Evolutionary conservation across 306 rosid genomes (phyloP), one percentile per base, ranked within the genome.

Genomic region (Astragalus glycyphyllos): DNA sequence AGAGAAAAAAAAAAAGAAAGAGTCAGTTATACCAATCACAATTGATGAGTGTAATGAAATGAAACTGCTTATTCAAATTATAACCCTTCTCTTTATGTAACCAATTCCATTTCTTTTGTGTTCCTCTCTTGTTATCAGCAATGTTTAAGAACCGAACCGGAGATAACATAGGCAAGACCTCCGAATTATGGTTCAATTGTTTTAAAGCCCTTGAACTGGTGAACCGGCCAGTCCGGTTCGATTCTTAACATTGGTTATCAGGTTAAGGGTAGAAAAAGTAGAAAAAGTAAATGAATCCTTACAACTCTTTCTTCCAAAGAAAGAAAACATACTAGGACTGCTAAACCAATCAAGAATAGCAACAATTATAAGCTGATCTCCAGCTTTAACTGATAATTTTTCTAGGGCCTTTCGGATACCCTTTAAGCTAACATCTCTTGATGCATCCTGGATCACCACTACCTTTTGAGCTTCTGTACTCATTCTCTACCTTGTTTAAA

Each of bases 361-460:
- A 67, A 91, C 58, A 77, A 86, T 50, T 64, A 70, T 82, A 53
- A 91, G 86, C 58, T 85, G 86, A 86, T 91, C 97, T 74, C 96
- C 89, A 49, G 82, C 76, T 23, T 81, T 77, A 38, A 79, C 82
- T 34, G 85, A 70, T 32, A 80, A 71, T 68, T 60, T 54, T 20
- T 54, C 67, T 69, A 85, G 83, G 81, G 82, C 76, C 72, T 61
- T 69, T 68, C 9, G 37, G 47, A 90, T 78, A 73, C 85, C 84
- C 44, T 63, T 75, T 78, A 58, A 51, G 73, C 91, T 81, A 44
- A 82, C 84, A 49, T 85, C 83, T 77, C 76, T 88, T 56, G 96
- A 79, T 73, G 91, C 87, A 64, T 88, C 93, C 37, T 88, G 89
- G 75, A 88, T 82, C 89, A 86, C 89, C 84, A 90, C 81, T 15